A percentile compares a stretch with the other conserved stretches of the same genome.
These are phyloP conservation scores for Letharia columbiana DNA, from an alignment of 495 filamentous ascomycete species.

Conservation along the genomic window DNA sequence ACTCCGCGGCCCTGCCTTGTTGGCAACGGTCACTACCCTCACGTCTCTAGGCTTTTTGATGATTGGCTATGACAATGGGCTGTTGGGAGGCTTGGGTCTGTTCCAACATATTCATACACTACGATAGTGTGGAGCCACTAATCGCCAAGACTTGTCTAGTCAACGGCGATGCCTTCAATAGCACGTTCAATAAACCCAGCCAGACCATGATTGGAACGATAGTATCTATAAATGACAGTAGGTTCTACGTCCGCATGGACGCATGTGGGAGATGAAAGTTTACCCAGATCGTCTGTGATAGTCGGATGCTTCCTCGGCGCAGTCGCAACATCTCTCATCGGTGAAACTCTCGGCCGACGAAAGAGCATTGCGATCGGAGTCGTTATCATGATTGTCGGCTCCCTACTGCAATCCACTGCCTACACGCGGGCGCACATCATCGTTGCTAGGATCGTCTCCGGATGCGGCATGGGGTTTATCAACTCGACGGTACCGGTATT, in stretches of 20 bases:
- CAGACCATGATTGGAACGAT: slow-evolving; percentile 30
- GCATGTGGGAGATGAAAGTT: neutral
- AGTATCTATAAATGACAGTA: slow-evolving; percentile 31
- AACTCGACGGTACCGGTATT: slow-evolving; percentile 35
- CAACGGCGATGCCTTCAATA: slow-evolving; percentile 26
- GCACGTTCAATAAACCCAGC: slow-evolving; percentile 27
- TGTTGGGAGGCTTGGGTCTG: slow-evolving; percentile 24
- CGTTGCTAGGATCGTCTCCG: slow-evolving; percentile 28
- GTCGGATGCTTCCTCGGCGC: slow-evolving; percentile 39
- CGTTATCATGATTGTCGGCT: slow-evolving; percentile 37
- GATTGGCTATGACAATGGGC: slow-evolving; percentile 32
- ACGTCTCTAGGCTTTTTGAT: slow-evolving; percentile 29
- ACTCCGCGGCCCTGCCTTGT: slow-evolving; percentile 13
- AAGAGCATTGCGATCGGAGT: slow-evolving; percentile 37
- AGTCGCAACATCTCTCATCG: slow-evolving; percentile 38
- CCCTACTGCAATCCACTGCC: slow-evolving; percentile 34
- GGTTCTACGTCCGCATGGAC: neutral
- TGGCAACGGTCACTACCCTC: slow-evolving; percentile 18
- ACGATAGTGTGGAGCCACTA: neutral
- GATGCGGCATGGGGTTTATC: slow-evolving; percentile 30
- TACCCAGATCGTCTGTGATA: neutral
- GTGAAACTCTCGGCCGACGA: slow-evolving; percentile 39
- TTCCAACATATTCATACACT: neutral
- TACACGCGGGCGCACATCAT: slow-evolving; percentile 26
- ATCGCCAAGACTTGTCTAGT: slow-evolving; percentile 8